These are phyloP conservation scores for Sporothrix pseudoabietina DNA, from an alignment of 2,329 filamentous ascomycete genomes.

Conservation along the genomic window DNA sequence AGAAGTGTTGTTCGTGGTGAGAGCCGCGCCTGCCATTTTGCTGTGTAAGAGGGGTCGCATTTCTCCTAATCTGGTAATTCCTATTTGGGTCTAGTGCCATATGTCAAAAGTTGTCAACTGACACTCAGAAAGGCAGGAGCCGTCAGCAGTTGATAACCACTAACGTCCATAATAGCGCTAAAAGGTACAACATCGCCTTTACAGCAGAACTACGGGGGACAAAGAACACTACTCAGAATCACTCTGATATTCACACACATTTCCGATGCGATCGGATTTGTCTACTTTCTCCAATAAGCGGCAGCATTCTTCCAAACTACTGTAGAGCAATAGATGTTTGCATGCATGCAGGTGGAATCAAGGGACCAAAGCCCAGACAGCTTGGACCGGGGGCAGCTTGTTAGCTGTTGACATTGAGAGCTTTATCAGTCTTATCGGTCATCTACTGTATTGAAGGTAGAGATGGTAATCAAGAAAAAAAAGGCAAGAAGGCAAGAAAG, in stretches of 20 bases:
- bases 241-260: not conserved
- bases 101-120: not conserved
- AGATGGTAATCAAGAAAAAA: not conserved
- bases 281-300: constrained; percentile 9
- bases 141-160: not conserved
- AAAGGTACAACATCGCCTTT: not conserved
- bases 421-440: constrained; percentile 5
- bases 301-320: not conserved
- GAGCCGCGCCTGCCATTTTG: not conserved
- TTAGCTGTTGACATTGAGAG: not conserved
- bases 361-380: not conserved
- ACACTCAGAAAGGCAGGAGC: not conserved
- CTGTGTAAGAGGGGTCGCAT: constrained; percentile 9
- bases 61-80: constrained; percentile 3
- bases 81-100: not conserved
- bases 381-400: not conserved
- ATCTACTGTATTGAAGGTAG: not conserved
- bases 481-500: not conserved
- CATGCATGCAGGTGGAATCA: not conserved
- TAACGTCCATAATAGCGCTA: not conserved
- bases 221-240: not conserved
- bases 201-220: not conserved
- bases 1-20: not conserved
- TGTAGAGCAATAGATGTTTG: not conserved
- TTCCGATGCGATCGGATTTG: constrained; percentile 8